Evolutionary conservation across 768 basidiomycete genomes (phyloP).

Genomic region (Leucosporidium yakuticum): DNA sequence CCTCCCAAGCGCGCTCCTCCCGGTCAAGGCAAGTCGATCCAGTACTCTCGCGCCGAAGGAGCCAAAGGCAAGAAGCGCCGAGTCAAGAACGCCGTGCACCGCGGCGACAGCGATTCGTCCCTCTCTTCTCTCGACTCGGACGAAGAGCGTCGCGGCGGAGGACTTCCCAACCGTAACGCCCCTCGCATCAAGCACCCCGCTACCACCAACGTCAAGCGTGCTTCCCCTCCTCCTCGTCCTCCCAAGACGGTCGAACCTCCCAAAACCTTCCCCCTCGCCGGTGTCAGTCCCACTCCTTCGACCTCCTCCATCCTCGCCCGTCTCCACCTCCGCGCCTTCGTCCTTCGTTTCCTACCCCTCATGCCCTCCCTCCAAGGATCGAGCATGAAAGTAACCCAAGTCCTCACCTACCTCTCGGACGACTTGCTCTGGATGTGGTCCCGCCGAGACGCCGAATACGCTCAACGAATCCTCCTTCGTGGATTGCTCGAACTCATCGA

Average conservation of each 20-base stretch:
- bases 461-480: slow-evolving; percentile 8
- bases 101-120: slow-evolving; percentile 7
- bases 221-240: slow-evolving; percentile 3
- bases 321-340: slow-evolving; percentile 4
- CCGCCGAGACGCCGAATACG: slow-evolving; percentile 14
- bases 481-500: slow-evolving; percentile 13
- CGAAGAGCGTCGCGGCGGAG: not conserved
- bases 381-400: not conserved
- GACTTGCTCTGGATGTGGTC: slow-evolving; percentile 22
- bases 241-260: not conserved
- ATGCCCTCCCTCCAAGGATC: too few relatives aligned
- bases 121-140: slow-evolving; percentile 18
- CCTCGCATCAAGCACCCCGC: not conserved
- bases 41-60: not conserved
- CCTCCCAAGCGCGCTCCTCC: not conserved
- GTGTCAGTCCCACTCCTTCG: not conserved
- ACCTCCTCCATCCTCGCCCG: slow-evolving; percentile 10
- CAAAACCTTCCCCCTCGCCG: not conserved
- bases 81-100: not conserved
- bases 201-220: not conserved
- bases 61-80: slow-evolving; percentile 1
- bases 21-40: not conserved
- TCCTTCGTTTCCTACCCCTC: slow-evolving; percentile 8
- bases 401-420: slow-evolving; percentile 8
- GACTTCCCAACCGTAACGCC: not conserved